These are phyloP conservation scores for Linnemannia hyalina DNA, from an alignment of 192 early-diverging fungal genomes.

Conservation along the genomic window DNA sequence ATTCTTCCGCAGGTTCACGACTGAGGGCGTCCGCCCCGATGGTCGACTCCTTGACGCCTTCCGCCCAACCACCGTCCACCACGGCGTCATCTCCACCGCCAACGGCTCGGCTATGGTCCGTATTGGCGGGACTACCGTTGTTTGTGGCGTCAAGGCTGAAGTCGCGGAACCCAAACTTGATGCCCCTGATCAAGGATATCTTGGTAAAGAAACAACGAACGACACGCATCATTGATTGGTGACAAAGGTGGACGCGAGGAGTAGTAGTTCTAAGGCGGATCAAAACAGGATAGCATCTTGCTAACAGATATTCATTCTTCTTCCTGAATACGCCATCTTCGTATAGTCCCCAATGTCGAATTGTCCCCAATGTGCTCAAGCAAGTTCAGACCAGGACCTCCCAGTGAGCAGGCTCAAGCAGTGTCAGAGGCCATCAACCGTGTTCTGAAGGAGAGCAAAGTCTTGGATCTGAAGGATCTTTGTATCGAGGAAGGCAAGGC, in stretches of 20 bases:
- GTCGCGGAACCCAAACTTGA: conserved; percentile 84
- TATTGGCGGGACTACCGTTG: conserved; percentile 88
- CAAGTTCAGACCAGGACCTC: conserved; percentile 87
- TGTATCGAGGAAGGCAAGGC: conserved; percentile 86
- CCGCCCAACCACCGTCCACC: conserved; percentile 73
- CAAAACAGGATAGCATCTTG: neutral
- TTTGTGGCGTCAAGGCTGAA: conserved; percentile 97
- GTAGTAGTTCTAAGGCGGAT: neutral
- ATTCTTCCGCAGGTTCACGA: conserved; percentile 86
- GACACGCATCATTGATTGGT: neutral
- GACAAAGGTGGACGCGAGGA: neutral
- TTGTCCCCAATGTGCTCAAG: conserved; percentile 91
- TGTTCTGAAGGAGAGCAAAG: conserved; percentile 68
- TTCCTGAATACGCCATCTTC: neutral
- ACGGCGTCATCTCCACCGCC: conserved; percentile 80
- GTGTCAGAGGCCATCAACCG: conserved; percentile 83
- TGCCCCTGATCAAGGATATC: conserved; percentile 79
- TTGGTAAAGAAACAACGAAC: conserved; percentile 64
- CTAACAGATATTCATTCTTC: neutral
- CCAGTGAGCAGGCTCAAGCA: conserved; percentile 85
- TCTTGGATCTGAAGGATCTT: conserved; percentile 77
- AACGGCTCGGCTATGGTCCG: conserved; percentile 90
- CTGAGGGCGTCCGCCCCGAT: conserved; percentile 84
- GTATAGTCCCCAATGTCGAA: conserved; percentile 89
- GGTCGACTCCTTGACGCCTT: conserved; percentile 81